Base-by-base conservation (phyloP, 2,329 filamentous ascomycete genomes). In the Aspergillus fischeri region DNA sequence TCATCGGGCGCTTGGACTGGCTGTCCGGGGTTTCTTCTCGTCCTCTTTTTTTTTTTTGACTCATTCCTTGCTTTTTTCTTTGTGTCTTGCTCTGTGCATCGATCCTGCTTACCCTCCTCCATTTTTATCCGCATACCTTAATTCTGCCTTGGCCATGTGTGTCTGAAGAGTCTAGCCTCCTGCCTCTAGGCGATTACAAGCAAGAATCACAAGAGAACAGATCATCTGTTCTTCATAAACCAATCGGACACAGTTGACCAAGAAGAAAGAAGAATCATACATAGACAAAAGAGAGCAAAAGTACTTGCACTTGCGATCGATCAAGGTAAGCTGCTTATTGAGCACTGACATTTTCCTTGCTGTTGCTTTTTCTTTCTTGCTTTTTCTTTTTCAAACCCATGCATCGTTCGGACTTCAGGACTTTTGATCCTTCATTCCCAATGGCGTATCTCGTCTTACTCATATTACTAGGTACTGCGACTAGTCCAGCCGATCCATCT, bases 141-240 rank as follows among this genome's bases (percentile, higher is more conserved):
- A 41, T 48, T 32, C 52, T 35, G n/a, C 51, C 60, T 61, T 63
- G 67, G 65, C 65, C 65, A 69, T 69, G 68, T 69, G 67, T 62
- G 64, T 65, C 59, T 62, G 64, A 67, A 70, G 65, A 67, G 68
- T 70, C 67, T 70, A 67, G 63, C 65, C 67, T 64, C 61, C 64
- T 64, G 59, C 58, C 60, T 61, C 52, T 59, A 59, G 60, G 60
- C 53, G 27, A 21, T 29, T 21, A 27, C 53, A 29, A 29, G 50
- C 38, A 28, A 45, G 28, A 38, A 45, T 21, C 17, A 52, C 11
- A 20, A 21, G 28, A 20, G 28, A 27, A 32, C 14, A 45, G 17
- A 7, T 17, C 14, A 17, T 17, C 14, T 38, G 32, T 17, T 38
- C 32, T 5, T 3, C 32, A 38, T 38, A 38, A 32, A 21, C 25